Conservation (phyloP, 2,329 filamentous ascomycete species). For the Alternaria burnsii region DNA sequence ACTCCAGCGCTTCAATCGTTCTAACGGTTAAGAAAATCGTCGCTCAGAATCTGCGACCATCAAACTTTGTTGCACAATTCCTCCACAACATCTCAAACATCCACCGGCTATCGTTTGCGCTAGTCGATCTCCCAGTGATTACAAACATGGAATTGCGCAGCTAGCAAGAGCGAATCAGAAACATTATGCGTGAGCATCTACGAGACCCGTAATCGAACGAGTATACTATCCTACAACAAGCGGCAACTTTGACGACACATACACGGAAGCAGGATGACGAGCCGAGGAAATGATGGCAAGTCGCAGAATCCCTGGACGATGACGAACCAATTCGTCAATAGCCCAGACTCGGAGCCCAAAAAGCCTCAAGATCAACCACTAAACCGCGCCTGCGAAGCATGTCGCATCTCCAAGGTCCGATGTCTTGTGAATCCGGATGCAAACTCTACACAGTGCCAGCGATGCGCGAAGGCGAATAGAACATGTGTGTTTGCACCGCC, state of each 20-base stretch:
- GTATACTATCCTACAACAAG: not conserved
- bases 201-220: not conserved
- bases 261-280: constrained; percentile 17
- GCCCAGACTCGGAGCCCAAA: constrained; percentile 26
- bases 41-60: not conserved
- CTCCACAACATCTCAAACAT: not conserved
- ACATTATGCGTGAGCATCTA: constrained; percentile 6
- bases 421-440: constrained; percentile 40
- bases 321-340: constrained; percentile 24
- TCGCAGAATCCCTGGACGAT: constrained; percentile 19
- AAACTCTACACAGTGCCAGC: constrained; percentile 42
- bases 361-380: constrained; percentile 41
- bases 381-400: constrained; percentile 49
- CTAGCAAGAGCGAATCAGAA: constrained; percentile 13
- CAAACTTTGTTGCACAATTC: not conserved
- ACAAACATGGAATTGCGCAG: constrained; percentile 20
- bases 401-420: constrained; percentile 48
- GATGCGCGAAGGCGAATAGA: constrained; percentile 46
- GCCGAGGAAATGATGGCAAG: constrained; percentile 14
- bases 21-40: not conserved
- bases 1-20: not conserved
- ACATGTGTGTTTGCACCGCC: constrained; percentile 48
- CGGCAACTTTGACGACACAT: not conserved
- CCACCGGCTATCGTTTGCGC: constrained; percentile 1
- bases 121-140: constrained; percentile 12